Evolutionary conservation across 768 basidiomycete species (phyloP).

Genomic region (Butyriboletus loyo): DNA sequence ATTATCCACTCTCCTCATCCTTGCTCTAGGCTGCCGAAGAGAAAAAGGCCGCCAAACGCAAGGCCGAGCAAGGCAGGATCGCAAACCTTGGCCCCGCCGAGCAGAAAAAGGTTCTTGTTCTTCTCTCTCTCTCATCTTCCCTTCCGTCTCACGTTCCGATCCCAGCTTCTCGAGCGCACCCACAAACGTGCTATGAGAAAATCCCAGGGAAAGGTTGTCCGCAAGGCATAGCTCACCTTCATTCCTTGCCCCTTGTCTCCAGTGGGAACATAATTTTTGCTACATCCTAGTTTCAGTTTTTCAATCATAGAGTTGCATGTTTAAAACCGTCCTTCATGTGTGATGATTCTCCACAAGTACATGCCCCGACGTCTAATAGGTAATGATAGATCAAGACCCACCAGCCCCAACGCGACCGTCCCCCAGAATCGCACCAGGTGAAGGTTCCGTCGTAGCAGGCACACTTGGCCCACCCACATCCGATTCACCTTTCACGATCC

Average conservation of each 20-base stretch:
- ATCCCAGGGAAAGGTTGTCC: conserved; percentile 59
- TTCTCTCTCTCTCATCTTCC: not conserved
- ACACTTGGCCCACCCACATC: conserved; percentile 17
- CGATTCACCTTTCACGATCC: conserved; percentile 32
- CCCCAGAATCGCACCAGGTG: conserved; percentile 10
- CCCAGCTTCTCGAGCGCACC: conserved; percentile 68
- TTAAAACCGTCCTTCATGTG: conserved; percentile 4
- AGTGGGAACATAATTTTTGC: not conserved
- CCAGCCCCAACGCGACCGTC: conserved; percentile 1
- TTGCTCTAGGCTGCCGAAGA: conserved; percentile 52
- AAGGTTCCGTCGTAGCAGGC: conserved; percentile 15
- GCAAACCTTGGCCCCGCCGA: conserved; percentile 73
- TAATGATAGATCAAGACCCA: conserved; percentile 17
- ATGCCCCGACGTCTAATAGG: not conserved
- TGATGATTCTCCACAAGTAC: conserved; percentile 10
- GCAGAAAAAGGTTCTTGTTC: conserved; percentile 69
- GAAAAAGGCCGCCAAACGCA: conserved; percentile 69
- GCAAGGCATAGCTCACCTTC: conserved; percentile 19
- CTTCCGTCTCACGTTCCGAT: conserved; percentile 1
- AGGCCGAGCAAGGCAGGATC: conserved; percentile 69
- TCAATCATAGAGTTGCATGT: conserved; percentile 13
- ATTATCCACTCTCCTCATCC: not conserved
- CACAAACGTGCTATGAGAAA: conserved; percentile 71
- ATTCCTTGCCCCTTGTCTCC: not conserved
- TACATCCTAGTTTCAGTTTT: conserved; percentile 1